Evolutionary conservation across 2,329 filamentous ascomycete genomes (phyloP), one percentile per base, ranked within the genome.

Genomic region (Xylariaceae sp.): DNA sequence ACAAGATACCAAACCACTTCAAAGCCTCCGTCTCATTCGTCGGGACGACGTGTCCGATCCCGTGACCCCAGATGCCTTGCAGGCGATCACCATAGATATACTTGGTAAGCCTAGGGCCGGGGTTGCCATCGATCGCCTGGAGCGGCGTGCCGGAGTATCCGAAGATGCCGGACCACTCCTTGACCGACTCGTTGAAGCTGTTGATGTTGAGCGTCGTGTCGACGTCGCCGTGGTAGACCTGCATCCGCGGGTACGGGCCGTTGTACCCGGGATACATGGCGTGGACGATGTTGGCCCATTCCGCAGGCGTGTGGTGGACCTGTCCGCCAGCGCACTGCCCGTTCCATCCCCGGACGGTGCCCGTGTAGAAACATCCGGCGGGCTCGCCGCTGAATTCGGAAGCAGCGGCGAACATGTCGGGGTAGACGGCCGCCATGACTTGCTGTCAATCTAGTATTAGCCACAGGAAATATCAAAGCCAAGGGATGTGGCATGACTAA

Each of bases 161-260:
- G 11, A 63, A 58, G 2, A 69, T 59, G 4, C 62, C 63, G 0
- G 64, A 57, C 65, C 65, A 68, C 44, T 67, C 55, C 54, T 69
- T 67, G 35, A 65, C 57, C 38, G 64, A 63, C 56, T 73, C 70
- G 3, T 65, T 52, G 38, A 70, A 66, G 53, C 72, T 72, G 42
- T 59, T 56, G 19, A 65, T 68, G 8, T 59, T 55, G 3, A 73
- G 58, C 0, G 62, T 67, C 2, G 52, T 52, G 43, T 73, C 69
- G 1, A 49, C 48, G 7, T 59, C 64, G 18, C 69, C 69, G 50
- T 73, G 69, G 54, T 66, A 70, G 35, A 71, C 60, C 48, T 70
- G 67, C 61, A 74, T 67, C 30, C 60, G 61, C 3, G 69, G 68
- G 3, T 67, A 59, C 0, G 58, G 35, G 2, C 68, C 67, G 13